Evolutionary conservation across 169 alveolate species (phyloP), one percentile per base, ranked within the genome.

Genomic region (Nephromyces sp.): DNA sequence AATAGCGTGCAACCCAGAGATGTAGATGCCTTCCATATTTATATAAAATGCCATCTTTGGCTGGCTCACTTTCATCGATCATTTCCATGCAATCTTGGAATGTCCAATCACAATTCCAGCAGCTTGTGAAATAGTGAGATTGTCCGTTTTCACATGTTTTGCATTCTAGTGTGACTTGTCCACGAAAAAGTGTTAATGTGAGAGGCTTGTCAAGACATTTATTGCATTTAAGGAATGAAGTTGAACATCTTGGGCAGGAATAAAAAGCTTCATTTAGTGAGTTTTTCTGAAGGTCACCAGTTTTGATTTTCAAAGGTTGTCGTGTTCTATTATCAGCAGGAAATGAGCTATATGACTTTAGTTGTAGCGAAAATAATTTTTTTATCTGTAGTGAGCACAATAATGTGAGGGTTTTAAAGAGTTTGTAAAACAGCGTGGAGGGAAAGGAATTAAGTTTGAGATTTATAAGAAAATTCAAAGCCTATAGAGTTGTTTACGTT

Each of bases 1-100:
- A 90, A 70, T 83, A 90, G 25, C 95, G 75, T 31, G 90, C 86
- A 63, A 75, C 77, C 90, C 87, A 87, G 71, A 75, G 85, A 65
- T 85, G 91, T 3, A 87, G 70, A 52, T 83, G 87, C 33, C 83
- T 87, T 32, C 94, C 94, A 27, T 72, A 85, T 52, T 90, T 90
- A 75, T 75, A 87, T 68, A 90, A 77, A 61, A 87, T 80, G 31
- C 95, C 95, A 34, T 88, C 86, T 52, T 80, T 81, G 22, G 80
- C 70, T 2, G 92, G 77, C 67, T 79, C 73, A 25, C 77, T 79
- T 4, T 29, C n/a, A 1, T 70, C 82, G 8, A 72, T 32, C 32
- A 1, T 5, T 4, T 32, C 22, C 0, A 52, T 62, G 43, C 84
- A 76, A 66, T 74, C 71, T 52, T 77, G 82, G 70, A 84, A 81